Evolutionary conservation across 2,329 filamentous ascomycete genomes (phyloP).

Genomic region (Sporothrix inflata): DNA sequence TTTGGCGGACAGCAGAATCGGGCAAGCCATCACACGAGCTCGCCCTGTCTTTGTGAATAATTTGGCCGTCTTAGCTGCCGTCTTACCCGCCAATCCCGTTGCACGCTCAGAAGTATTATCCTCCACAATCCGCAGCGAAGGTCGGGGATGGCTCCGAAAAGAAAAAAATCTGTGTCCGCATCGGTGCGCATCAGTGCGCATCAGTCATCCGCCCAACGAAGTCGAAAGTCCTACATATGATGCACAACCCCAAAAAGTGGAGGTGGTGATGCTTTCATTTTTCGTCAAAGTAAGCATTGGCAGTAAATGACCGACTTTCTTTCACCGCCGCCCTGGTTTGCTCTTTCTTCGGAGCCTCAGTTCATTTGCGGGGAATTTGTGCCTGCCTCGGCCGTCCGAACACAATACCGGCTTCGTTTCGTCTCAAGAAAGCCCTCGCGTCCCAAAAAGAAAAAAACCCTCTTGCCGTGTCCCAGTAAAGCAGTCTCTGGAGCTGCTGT

Average conservation of each 20-base stretch:
- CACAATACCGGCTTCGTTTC: neutral
- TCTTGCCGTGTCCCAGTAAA: neutral
- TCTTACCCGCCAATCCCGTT: conserved; percentile 6
- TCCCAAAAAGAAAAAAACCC: neutral
- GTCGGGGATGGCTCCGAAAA: neutral
- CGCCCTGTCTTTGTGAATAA: neutral
- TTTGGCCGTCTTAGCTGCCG: conserved; percentile 15
- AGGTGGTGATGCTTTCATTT: neutral
- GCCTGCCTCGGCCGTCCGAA: neutral
- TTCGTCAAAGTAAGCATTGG: neutral
- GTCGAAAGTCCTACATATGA: conserved; percentile 10
- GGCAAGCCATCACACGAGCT: conserved; percentile 16
- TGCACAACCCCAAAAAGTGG: neutral
- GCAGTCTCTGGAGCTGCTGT: neutral
- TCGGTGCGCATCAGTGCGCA: neutral
- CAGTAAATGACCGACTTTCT: neutral
- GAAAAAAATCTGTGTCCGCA: neutral
- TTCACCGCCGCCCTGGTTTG: neutral
- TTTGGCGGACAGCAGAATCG: neutral
- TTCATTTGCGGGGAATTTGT: neutral
- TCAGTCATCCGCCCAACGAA: neutral
- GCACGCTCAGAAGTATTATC: neutral
- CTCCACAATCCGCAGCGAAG: neutral
- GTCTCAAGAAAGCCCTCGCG: neutral
- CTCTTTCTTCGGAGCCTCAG: neutral